Conservation (phyloP, 148 eudicot genomes). For the Nyssa sinensis region DNA sequence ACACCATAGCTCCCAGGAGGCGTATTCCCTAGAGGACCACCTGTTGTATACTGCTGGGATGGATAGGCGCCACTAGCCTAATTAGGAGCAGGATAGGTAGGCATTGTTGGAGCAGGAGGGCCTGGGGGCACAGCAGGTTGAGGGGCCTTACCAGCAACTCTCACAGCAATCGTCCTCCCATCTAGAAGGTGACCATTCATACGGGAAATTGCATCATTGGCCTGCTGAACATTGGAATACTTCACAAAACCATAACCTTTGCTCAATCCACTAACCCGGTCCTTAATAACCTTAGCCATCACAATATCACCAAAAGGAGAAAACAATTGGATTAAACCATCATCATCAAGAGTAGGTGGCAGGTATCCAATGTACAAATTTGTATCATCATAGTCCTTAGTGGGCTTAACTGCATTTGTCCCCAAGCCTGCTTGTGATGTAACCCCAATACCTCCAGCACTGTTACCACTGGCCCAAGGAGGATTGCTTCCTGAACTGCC, state of each 20-base stretch:
- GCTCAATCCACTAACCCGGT: constrained; percentile 60
- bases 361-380: constrained; percentile 77
- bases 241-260: constrained; percentile 97
- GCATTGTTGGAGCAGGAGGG: constrained; percentile 50
- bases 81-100: constrained; percentile 44
- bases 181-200: constrained; percentile 81
- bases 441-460: constrained; percentile 13
- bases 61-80: constrained; percentile 64
- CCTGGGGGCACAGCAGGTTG: constrained; percentile 67
- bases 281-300: constrained; percentile 88
- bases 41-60: constrained; percentile 56
- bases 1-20: constrained; percentile 53
- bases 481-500: constrained; percentile 49
- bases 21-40: constrained; percentile 45
- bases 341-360: constrained; percentile 86
- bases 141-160: constrained; percentile 93
- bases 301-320: constrained; percentile 74
- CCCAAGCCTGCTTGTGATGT: constrained; percentile 54
- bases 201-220: constrained; percentile 65
- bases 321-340: constrained; percentile 64
- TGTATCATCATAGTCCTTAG: constrained; percentile 75
- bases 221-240: constrained; percentile 69
- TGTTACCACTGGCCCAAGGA: constrained; percentile 54
- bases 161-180: constrained; percentile 76
- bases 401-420: constrained; percentile 31